Base-by-base conservation (phyloP, 1,284 basidiomycete species). In the Schizophyllum amplum region DNA sequence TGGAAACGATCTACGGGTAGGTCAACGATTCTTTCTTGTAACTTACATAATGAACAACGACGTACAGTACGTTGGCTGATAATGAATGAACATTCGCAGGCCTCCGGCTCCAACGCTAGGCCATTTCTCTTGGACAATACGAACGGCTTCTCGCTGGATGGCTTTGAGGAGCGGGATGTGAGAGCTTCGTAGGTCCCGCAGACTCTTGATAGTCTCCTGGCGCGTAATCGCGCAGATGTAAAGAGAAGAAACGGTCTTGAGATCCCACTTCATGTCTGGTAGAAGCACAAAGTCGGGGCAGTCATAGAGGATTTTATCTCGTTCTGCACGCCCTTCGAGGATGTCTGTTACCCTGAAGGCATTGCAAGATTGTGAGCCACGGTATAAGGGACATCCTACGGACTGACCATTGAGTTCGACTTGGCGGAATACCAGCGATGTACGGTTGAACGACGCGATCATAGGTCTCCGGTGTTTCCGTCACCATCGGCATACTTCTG, bases 261-360 rank as follows among this genome's bases (percentile, higher is more conserved):
- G 80, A 67, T 98, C 94, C 96, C 96, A 94, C 71, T 94, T 94
- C 81, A 95, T 87, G 71, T 98, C 94, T 0, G 94, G 94, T 0
- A 94, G 71, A 58, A 97, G 82, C 53, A 98, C 68, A 66, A 92
- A 98, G 7, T 90, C 88, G 1, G 79, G 67, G 52, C 84, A 85
- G 21, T 82, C 78, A 68, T 80, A 87, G 20, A 95, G 69, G 47
- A 96, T 75, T 57, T 89, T 87, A 7, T 90, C 83, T 20, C 81
- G 79, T 70, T 99, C 95, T 20, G 91, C 88, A 25, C 75, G 73
- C 21, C 94, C 92, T 0, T 80, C 79, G 4, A 98, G 76, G 56
- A 99, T 92, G 62, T 95, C 90, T 62, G 87, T 81, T 0, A 98
- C 88, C 94, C 93, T 94, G 61, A 1, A 20, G 5, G 46, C n/a